Base-by-base conservation (phyloP, 306 rosid species). In the Cucurbita ficifolia region DNA sequence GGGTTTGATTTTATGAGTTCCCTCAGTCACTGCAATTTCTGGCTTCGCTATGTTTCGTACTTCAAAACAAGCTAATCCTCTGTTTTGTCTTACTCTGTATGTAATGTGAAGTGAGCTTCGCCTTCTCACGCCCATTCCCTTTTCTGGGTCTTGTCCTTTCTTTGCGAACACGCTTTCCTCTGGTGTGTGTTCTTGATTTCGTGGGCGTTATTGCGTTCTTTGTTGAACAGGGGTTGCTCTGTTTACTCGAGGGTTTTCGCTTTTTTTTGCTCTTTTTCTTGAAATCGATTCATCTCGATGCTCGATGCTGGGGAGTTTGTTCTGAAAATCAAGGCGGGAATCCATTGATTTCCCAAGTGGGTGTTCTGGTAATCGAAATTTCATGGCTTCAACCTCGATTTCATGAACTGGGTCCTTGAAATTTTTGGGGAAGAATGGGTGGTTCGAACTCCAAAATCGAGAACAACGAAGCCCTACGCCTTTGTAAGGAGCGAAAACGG, bases 401-500 rank as follows among this genome's bases (percentile, higher is more conserved):
- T 80, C 43, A 9, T 82, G 76, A 75, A 77, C 46, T 72, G 80
- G 79, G 65, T 77, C 19, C 1, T 67, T 29, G n/a, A 61, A 49
- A 18, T 5, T 48, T 77, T 74, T 36, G 45, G 46, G 65, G 12
- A 53, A 64, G 72, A 86, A 92, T 94, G 99, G 99, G 99, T 76
- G 81, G 85, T 67, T 2, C 87, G 17, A 87, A 82, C 88, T 94
- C 97, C 7, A 94, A 78, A 84, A n/a, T 74, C 12, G 91, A 89
- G 63, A 94, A 94, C 63, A 73, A 87, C 57, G 92, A 89, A 82
- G 95, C 97, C 71, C 64, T 91, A 80, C 78, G 90, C 49, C 80
- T 94, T 17, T 94, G 99, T 59, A 94, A 73, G 72, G 96, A 86
- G 22, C 80, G 99, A n/a, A 88, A 86, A 60, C 43, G 95, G 58